phyloP scores from a whole-genome alignment of 139 green algal species.

The Chlorella sorokiniana region DNA sequence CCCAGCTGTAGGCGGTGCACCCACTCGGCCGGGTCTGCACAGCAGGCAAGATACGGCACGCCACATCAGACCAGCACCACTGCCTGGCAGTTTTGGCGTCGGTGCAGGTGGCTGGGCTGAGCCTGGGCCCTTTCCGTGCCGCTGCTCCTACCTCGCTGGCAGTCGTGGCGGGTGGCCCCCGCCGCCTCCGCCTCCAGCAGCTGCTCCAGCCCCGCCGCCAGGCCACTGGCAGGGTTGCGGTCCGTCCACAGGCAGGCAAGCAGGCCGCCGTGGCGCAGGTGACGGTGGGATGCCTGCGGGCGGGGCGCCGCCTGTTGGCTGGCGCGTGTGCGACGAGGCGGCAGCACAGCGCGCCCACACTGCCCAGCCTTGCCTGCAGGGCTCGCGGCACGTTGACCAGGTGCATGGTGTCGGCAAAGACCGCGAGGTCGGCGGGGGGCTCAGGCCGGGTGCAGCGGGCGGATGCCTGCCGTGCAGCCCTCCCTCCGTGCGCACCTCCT shows the following conservation, averaged over 20 bases:
- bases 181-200: background rate
- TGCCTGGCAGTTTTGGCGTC: background rate
- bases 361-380: slow-evolving; percentile 12
- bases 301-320: too few species aligned
- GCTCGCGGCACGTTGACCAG: background rate
- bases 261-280: background rate
- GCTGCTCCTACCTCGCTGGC: background rate
- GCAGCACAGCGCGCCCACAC: too few species aligned
- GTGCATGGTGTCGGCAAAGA: slow-evolving; percentile 18
- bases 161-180: slow-evolving; percentile 10
- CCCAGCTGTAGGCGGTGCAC: slow-evolving; percentile 1
- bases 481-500: background rate
- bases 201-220: slow-evolving; percentile 20
- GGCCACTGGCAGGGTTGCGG: background rate
- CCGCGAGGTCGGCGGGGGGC: background rate
- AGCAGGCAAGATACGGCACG: background rate
- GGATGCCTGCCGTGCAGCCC: background rate
- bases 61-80: background rate
- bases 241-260: background rate
- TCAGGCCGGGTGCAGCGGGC: background rate
- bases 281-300: slow-evolving; percentile 1
- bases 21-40: slow-evolving; percentile 6
- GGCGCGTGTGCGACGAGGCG: too few species aligned
- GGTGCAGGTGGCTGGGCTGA: background rate
- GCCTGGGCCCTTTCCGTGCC: background rate